Evolutionary conservation across 202 grass and related monocot genomes (phyloP).

Genomic region (Saccharum hybrid): DNA sequence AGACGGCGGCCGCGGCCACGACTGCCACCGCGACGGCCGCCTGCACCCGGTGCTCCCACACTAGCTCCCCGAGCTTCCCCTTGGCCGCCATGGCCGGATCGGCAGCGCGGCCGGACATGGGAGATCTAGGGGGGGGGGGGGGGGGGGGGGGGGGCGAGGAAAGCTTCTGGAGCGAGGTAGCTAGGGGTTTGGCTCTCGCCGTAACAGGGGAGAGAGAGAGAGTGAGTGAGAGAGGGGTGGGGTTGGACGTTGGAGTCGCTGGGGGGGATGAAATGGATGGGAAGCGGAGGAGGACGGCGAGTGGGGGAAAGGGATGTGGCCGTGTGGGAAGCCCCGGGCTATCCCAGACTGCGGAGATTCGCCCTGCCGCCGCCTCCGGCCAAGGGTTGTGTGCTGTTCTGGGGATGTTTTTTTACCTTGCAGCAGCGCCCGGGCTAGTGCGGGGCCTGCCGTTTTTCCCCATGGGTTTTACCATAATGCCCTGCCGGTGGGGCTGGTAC

Average conservation of each 20-base stretch:
- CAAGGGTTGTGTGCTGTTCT: conserved; percentile 35
- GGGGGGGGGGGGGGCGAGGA: neutral
- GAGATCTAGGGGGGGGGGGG: conserved; percentile 40
- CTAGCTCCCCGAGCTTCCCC: conserved; percentile 56
- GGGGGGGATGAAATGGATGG: neutral
- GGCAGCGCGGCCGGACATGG: neutral
- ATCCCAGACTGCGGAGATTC: conserved; percentile 54
- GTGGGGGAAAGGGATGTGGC: conserved; percentile 10
- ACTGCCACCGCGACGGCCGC: conserved; percentile 58
- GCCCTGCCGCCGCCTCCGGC: conserved; percentile 59
- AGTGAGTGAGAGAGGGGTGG: neutral
- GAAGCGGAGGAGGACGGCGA: neutral
- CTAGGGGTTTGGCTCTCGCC: conserved; percentile 39
- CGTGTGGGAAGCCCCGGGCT: conserved; percentile 43
- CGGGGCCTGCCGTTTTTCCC: neutral
- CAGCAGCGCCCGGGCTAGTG: conserved; percentile 5
- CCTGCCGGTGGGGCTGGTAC: neutral
- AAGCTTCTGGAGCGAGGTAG: conserved; percentile 30
- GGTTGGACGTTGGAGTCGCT: conserved; percentile 12
- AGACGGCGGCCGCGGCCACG: conserved; percentile 53
- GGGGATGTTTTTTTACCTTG: conserved; percentile 28
- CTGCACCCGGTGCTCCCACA: conserved; percentile 60
- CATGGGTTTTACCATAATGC: conserved; percentile 11
- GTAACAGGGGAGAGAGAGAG: neutral
- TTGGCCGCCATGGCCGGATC: conserved; percentile 56